Conservation (phyloP, 2,329 filamentous ascomycete species). For the Claviceps sp. region DNA sequence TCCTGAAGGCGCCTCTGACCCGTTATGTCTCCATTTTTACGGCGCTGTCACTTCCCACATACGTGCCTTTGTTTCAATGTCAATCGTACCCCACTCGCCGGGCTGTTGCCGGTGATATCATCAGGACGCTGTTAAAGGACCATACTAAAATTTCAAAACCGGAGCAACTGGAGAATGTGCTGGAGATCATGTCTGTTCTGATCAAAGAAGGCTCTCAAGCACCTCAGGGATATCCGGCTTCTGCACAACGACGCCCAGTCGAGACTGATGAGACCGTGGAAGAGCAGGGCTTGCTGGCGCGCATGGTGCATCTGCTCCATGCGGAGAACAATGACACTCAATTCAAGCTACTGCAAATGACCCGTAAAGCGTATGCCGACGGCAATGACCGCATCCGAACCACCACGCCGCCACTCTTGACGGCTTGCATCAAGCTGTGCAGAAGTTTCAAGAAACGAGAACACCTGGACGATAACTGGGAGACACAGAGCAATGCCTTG, state of each 20-base stretch:
- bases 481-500: conserved; percentile 55
- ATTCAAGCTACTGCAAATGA: conserved; percentile 81
- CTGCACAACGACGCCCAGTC: conserved; percentile 56
- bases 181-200: conserved; percentile 78
- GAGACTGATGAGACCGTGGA: conserved; percentile 98
- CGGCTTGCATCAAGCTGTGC: conserved; percentile 77
- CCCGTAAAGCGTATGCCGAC: conserved; percentile 73
- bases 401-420: conserved; percentile 85
- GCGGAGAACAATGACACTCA: conserved; percentile 83
- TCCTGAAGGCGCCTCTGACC: conserved; percentile 82
- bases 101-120: conserved; percentile 81
- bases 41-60: conserved; percentile 83
- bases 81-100: conserved; percentile 88
- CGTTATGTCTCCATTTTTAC: conserved; percentile 91
- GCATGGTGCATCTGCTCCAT: conserved; percentile 78
- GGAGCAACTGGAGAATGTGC: conserved; percentile 72
- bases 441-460: conserved; percentile 81
- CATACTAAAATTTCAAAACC: conserved; percentile 66
- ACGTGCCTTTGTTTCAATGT: conserved; percentile 75
- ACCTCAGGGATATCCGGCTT: conserved; percentile 71
- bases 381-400: conserved; percentile 94
- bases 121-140: conserved; percentile 68
- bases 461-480: conserved; percentile 59
- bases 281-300: conserved; percentile 92
- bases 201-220: conserved; percentile 86